Evolutionary conservation across 1,139 yeast species (phyloP).

Genomic region (Neolecta irregularis): DNA sequence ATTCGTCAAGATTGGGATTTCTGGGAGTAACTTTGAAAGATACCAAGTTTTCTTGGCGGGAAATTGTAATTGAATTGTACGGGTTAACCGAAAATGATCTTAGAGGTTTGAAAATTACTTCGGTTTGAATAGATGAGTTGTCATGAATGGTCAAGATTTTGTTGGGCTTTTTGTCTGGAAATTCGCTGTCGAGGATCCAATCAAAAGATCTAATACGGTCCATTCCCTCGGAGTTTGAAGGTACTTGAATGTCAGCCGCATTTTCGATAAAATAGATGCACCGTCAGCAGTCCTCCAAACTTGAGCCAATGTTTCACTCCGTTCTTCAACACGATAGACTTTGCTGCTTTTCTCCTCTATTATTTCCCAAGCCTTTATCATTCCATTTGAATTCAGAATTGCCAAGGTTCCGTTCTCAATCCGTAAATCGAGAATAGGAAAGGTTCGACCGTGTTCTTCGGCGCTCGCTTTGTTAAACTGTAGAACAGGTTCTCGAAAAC

Average conservation of each 20-base stretch:
- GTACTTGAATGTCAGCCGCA: too few relatives aligned
- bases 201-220: too few relatives aligned
- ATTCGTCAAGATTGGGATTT: neutral
- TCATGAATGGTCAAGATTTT: too few relatives aligned
- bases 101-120: too few relatives aligned
- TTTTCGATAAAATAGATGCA: too few relatives aligned
- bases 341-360: neutral
- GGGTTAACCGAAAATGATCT: too few relatives aligned
- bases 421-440: constrained; percentile 54
- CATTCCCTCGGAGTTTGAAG: too few relatives aligned
- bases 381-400: constrained; percentile 41
- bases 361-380: constrained; percentile 2
- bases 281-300: too few relatives aligned
- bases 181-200: too few relatives aligned
- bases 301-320: neutral
- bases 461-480: constrained; percentile 52
- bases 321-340: neutral
- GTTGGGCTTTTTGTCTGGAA: too few relatives aligned
- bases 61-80: too few relatives aligned
- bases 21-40: neutral
- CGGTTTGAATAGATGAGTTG: too few relatives aligned
- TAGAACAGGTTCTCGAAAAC: constrained; percentile 44
- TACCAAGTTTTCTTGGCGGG: neutral
- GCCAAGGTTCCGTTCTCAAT: constrained; percentile 61
- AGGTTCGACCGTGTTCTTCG: constrained; percentile 43